These are phyloP conservation scores for Phytopythium chamaehyphon DNA, from an alignment of 352 stramenopile species.

Conservation along the genomic window DNA sequence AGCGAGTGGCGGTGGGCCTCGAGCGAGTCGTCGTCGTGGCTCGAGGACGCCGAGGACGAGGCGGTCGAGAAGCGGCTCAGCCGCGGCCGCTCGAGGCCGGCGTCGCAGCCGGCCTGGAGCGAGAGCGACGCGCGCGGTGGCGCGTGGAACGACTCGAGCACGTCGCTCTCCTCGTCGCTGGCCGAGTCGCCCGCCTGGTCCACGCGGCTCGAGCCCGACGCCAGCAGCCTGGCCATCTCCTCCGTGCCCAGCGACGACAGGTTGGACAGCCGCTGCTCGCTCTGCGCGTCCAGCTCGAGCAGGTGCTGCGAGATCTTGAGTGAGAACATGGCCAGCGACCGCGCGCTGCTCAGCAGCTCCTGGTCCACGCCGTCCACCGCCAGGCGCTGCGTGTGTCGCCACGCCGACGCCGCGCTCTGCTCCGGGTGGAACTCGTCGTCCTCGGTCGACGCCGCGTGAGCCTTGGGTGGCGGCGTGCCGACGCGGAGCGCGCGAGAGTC, in stretches of 20 bases:
- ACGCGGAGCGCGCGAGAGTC: neutral
- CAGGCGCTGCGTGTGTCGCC: too few species aligned
- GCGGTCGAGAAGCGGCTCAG: slow-evolving; percentile 26
- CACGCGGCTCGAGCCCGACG: neutral
- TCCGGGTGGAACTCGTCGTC: neutral
- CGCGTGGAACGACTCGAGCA: slow-evolving; percentile 15
- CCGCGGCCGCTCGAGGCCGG: slow-evolving; percentile 14
- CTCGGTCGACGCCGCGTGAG: neutral
- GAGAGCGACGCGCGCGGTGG: neutral
- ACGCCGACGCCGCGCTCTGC: neutral
- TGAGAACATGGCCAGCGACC: slow-evolving; percentile 18
- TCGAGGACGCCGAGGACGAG: slow-evolving; percentile 22
- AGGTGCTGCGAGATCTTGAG: slow-evolving; percentile 16
- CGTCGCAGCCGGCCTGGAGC: slow-evolving; percentile 1
- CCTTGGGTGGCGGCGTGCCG: neutral
- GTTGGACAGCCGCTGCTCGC: slow-evolving; percentile 1
- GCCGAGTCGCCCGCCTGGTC: neutral
- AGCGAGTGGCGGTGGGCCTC: slow-evolving; percentile 33
- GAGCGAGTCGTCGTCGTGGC: slow-evolving; percentile 16
- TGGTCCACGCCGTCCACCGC: neutral
- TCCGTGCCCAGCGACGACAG: slow-evolving; percentile 13
- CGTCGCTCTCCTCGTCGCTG: slow-evolving; percentile 7
- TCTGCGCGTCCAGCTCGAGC: slow-evolving; percentile 5
- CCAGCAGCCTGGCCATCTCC: slow-evolving; percentile 1
- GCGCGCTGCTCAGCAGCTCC: slow-evolving; percentile 11